Evolutionary conservation across 2,329 filamentous ascomycete genomes (phyloP), one percentile per base, ranked within the genome.

Genomic region (Colletotrichum coccodes): DNA sequence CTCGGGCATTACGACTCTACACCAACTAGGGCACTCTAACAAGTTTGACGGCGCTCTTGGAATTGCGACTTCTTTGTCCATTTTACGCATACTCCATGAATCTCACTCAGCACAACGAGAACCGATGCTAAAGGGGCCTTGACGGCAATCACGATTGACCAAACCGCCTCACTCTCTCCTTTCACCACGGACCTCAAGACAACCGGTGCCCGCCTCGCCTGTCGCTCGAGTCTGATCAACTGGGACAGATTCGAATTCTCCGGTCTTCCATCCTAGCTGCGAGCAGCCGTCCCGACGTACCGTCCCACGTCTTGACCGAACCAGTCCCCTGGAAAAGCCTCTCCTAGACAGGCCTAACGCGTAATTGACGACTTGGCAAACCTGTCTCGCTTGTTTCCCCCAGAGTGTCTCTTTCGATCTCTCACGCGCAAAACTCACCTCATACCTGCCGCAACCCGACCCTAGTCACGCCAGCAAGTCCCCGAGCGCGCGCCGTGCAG

Each of bases 401-500:
- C 61, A 21, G 23, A n/a, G 47, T 34, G 38, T 56, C 16, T 42
- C 44, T n/a, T n/a, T 49, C 54, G 6, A 26, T 42, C 53, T 11
- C 23, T 42, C 47, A n/a, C 52, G 34, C 54, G 61, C 38, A 68
- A 68, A 56, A 44, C 65, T 65, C 54, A 49, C 49, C 47, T 68
- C 40, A 28, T 49, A 28, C 49, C 34, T 54, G 52, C 50, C 28
- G 67, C 38, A n/a, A n/a, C 56, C 49, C 32, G 26, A 57, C 56
- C 63, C 67, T 36, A 49, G 63, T 70, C 67, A 38, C 57, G 50
- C 64, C 57, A 62, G 67, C 64, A 60, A 66, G 63, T 70, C 63
- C 57, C 67, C 49, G 40, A 62, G 34, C 38, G 67, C 50, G 67
- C 67, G 56, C 67, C 67, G 67, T 70, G 67, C 67, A 70, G 63